Percentiles rank a stretch among this genome's conserved stretches.
Conservation (phyloP, 2,329 filamentous ascomycete species). For the Claviceps maximensis region DNA sequence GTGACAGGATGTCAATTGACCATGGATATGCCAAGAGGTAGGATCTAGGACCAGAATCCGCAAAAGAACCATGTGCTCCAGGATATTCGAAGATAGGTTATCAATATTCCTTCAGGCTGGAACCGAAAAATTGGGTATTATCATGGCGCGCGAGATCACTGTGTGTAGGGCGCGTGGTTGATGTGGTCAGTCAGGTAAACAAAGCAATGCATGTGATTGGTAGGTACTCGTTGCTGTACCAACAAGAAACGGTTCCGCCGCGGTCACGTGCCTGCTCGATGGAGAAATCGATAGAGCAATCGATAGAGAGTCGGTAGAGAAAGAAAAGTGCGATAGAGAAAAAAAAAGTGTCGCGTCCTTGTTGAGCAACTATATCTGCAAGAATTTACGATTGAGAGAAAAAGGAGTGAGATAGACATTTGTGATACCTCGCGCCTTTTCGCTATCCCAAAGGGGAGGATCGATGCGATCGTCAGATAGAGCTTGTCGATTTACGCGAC, state of each 20-base stretch:
- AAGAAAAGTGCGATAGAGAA: no score
- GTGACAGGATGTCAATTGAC: not conserved
- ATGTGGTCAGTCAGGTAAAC: slow-evolving; percentile 8
- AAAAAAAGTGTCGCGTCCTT: not conserved
- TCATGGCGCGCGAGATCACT: not conserved
- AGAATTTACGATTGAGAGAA: not conserved
- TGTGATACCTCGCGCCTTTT: not conserved
- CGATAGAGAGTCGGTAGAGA: no score
- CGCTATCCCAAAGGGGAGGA: not conserved
- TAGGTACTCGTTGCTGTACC: slow-evolving; percentile 19
- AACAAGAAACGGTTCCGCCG: slow-evolving; percentile 10
- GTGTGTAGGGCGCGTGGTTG: not conserved
- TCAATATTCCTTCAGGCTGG: not conserved
- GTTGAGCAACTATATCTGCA: not conserved
- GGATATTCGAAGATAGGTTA: not conserved
- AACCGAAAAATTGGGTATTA: not conserved
- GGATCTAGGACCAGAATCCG: not conserved
- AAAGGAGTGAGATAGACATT: no score
- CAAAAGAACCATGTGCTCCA: not conserved
- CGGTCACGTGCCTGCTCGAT: not conserved
- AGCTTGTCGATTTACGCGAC: slow-evolving; percentile 18
- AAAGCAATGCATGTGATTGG: slow-evolving; percentile 12
- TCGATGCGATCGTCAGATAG: not conserved
- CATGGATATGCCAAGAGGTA: not conserved
- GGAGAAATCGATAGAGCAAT: not conserved